A percentile compares a stretch with the other conserved stretches of the same genome.
Conservation (phyloP, 768 basidiomycete species). For the Pleurotus giganteus region DNA sequence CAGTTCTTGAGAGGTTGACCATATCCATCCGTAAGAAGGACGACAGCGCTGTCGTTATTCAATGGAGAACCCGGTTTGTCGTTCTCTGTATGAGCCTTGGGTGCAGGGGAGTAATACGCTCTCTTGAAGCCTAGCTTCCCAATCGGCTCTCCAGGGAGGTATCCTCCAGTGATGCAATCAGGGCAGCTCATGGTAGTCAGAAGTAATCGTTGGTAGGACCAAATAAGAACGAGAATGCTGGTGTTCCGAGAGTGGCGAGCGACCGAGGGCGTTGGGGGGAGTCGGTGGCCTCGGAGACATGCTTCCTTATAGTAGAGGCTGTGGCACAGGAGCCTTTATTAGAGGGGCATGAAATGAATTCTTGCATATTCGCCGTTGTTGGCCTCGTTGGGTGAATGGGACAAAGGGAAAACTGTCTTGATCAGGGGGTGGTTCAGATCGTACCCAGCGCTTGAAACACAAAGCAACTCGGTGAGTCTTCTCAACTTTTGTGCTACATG, state of each 20-base stretch:
- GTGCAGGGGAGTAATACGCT: slow-evolving; percentile 39
- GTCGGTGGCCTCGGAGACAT: no score
- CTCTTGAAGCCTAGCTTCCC: slow-evolving; percentile 36
- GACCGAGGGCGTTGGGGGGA: no score
- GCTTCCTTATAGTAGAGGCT: no score
- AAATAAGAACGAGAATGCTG: not conserved
- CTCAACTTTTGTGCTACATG: no score
- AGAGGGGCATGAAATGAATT: no score
- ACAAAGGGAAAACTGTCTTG: no score
- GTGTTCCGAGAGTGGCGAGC: not conserved
- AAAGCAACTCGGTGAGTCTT: no score
- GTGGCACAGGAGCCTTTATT: no score
- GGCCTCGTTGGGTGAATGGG: no score
- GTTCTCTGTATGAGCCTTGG: slow-evolving; percentile 12
- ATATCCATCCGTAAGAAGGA: slow-evolving; percentile 56
- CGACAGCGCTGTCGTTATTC: slow-evolving; percentile 6
- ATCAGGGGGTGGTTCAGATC: no score
- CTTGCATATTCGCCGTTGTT: no score
- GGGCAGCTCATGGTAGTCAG: slow-evolving; percentile 31
- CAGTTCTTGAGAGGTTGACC: slow-evolving; percentile 48
- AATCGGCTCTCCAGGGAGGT: slow-evolving; percentile 42
- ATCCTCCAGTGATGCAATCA: slow-evolving; percentile 42
- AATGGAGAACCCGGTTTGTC: slow-evolving; percentile 31
- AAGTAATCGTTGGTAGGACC: not conserved
- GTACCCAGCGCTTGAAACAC: no score